phyloP scores from a whole-genome alignment of 2,329 filamentous ascomycete genomes.

The Colletotrichum sp. region DNA sequence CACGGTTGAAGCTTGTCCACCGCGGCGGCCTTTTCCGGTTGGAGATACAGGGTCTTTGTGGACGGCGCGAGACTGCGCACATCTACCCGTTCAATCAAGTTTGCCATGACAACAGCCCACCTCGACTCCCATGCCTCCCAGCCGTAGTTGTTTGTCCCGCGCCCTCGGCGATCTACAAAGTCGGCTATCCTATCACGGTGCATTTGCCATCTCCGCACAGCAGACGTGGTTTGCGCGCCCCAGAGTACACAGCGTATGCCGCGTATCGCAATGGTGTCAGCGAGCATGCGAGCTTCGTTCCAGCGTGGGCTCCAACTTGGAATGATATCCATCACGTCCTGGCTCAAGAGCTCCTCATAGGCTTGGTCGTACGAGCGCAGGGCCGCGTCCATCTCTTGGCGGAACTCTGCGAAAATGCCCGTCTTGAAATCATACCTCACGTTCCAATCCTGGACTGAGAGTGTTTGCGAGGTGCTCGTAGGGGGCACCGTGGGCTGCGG shows the following conservation, averaged over 20 bases:
- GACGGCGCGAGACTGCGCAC: slow-evolving; percentile 54
- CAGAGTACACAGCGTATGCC: slow-evolving; percentile 84
- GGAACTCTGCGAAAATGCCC: slow-evolving; percentile 88
- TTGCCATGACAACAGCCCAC: slow-evolving; percentile 68
- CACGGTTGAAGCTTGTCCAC: slow-evolving; percentile 66
- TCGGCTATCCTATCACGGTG: slow-evolving; percentile 78
- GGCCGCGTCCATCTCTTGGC: slow-evolving; percentile 90
- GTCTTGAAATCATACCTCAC: slow-evolving; percentile 95
- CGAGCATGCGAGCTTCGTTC: slow-evolving; percentile 89
- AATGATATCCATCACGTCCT: slow-evolving; percentile 86
- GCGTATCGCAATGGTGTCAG: slow-evolving; percentile 81
- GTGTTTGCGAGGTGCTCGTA: slow-evolving; percentile 83
- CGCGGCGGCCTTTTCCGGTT: slow-evolving; percentile 62
- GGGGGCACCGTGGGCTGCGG: slow-evolving; percentile 85
- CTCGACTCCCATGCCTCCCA: slow-evolving; percentile 94
- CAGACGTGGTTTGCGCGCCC: slow-evolving; percentile 78
- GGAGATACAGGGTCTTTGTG: slow-evolving; percentile 52
- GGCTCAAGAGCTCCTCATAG: slow-evolving; percentile 81
- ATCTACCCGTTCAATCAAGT: slow-evolving; percentile 60
- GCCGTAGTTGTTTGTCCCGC: slow-evolving; percentile 86
- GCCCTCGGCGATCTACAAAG: slow-evolving; percentile 81
- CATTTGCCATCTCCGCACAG: slow-evolving; percentile 79
- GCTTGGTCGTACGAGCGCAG: slow-evolving; percentile 86
- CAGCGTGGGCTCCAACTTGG: slow-evolving; percentile 90
- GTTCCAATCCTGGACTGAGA: slow-evolving; percentile 90